phyloP scores from a whole-genome alignment of 164 flowering plant species.

The Chloranthus sessilifolius region DNA sequence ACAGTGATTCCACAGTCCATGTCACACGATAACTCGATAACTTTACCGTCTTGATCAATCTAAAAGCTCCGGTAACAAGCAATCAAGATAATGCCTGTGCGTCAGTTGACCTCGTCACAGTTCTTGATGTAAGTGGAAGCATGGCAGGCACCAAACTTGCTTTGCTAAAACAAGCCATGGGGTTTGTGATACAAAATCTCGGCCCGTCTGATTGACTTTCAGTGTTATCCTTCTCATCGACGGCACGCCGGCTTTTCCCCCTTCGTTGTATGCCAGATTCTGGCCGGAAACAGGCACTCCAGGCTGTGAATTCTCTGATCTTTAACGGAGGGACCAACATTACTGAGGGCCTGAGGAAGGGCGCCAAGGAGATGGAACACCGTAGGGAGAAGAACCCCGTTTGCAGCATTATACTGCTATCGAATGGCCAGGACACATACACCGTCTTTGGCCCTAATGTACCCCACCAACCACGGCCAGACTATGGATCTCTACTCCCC shows the following conservation, averaged over 20 bases:
- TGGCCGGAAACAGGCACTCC: conserved; percentile 3
- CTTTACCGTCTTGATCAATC: conserved; percentile 1
- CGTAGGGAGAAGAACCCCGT: conserved; percentile 4
- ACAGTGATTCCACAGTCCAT: background rate
- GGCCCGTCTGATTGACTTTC: conserved; percentile 7
- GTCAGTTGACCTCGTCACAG: conserved; percentile 3
- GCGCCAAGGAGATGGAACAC: background rate
- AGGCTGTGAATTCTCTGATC: conserved; percentile 1
- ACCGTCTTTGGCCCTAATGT: background rate
- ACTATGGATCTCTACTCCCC: conserved; percentile 1
- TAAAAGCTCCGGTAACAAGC: conserved; percentile 1
- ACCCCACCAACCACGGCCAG: background rate
- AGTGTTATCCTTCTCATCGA: conserved; percentile 1
- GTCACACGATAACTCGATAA: background rate
- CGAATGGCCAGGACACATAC: conserved; percentile 5
- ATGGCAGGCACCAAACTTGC: conserved; percentile 1
- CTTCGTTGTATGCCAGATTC: conserved; percentile 4
- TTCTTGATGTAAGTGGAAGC: conserved; percentile 8
- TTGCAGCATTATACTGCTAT: conserved; percentile 4
- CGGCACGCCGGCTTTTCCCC: conserved; percentile 1
- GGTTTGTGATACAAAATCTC: conserved; percentile 4
- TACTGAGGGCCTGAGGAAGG: conserved; percentile 1
- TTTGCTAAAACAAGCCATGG: conserved; percentile 3
- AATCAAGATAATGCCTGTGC: background rate
- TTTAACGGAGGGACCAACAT: conserved; percentile 4